phyloP scores from a whole-genome alignment of 768 basidiomycete genomes.

The Tylopilus rubrobrunneus region DNA sequence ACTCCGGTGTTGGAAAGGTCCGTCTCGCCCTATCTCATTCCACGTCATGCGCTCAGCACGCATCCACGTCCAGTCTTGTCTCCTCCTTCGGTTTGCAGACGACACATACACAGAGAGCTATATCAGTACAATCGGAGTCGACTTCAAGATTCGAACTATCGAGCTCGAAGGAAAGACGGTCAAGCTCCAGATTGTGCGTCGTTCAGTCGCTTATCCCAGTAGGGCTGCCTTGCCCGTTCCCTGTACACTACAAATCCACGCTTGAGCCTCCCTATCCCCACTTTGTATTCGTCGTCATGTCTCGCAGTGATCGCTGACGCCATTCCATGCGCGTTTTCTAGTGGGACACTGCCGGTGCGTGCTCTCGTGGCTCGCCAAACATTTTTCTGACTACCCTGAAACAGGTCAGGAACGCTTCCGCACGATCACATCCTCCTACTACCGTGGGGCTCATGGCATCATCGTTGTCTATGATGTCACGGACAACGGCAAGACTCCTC shows the following conservation, averaged over 20 bases:
- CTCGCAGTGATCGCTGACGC: constrained; percentile 8
- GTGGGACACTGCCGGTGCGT: constrained; percentile 96
- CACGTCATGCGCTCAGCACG: constrained; percentile 22
- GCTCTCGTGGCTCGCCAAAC: neutral
- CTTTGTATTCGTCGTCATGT: neutral
- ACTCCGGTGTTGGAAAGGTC: constrained; percentile 94
- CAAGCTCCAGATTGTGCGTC: constrained; percentile 94
- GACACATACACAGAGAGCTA: constrained; percentile 98
- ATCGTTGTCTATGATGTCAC: constrained; percentile 99
- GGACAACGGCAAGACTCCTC: constrained; percentile 64
- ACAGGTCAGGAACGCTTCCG: constrained; percentile 96
- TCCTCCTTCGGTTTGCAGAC: constrained; percentile 89
- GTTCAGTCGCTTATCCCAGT: constrained; percentile 1
- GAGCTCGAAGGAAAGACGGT: constrained; percentile 98
- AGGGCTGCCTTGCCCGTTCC: neutral
- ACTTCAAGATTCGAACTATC: constrained; percentile 99
- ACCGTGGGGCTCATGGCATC: constrained; percentile 97
- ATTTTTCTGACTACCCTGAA: constrained; percentile 3
- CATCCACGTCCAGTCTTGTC: constrained; percentile 67
- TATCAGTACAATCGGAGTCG: constrained; percentile 96
- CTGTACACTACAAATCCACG: neutral
- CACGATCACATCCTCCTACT: constrained; percentile 99
- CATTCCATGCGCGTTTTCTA: constrained; percentile 16
- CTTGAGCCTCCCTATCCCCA: neutral
- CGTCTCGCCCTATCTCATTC: constrained; percentile 21